These are phyloP conservation scores for Colletotrichum higginsianum DNA, from an alignment of 2,329 filamentous ascomycete genomes.

Conservation along the genomic window DNA sequence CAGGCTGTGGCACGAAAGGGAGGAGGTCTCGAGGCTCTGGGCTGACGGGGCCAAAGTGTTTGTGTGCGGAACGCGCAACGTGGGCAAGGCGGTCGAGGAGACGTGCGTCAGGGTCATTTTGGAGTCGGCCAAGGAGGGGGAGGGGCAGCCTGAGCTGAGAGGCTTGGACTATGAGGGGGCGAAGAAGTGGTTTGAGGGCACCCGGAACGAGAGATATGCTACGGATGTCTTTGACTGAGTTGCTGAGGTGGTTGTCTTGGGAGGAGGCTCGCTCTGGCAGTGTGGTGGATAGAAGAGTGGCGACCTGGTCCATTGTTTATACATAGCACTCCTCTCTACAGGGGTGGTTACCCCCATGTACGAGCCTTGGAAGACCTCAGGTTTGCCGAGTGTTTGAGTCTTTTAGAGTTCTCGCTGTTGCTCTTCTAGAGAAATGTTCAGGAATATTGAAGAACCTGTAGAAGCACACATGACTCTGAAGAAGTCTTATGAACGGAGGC, in stretches of 20 bases:
- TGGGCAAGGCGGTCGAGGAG: slow-evolving; percentile 59
- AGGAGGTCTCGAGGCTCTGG: slow-evolving; percentile 53
- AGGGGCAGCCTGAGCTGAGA: slow-evolving; percentile 45
- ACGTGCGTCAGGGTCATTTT: slow-evolving; percentile 43
- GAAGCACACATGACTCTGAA: too few relatives aligned
- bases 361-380: too few relatives aligned
- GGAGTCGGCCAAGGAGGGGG: slow-evolving; percentile 48
- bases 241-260: not conserved
- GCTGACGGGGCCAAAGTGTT: slow-evolving; percentile 65
- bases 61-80: slow-evolving; percentile 70
- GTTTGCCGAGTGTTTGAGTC: too few relatives aligned
- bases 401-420: too few relatives aligned
- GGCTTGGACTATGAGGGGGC: slow-evolving; percentile 56
- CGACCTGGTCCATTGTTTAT: too few relatives aligned
- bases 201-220: slow-evolving; percentile 69
- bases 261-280: not conserved
- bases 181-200: slow-evolving; percentile 63
- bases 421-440: too few relatives aligned
- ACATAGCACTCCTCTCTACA: too few relatives aligned
- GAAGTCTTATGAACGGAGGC: too few relatives aligned
- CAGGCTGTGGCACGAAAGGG: slow-evolving; percentile 53
- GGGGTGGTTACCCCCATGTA: too few relatives aligned
- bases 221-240: slow-evolving; percentile 72
- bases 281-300: not conserved
- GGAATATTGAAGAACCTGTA: too few relatives aligned